Evolutionary conservation across 192 early-diverging fungal species (phyloP).

Genomic region (Paraglomus brasilianum): DNA sequence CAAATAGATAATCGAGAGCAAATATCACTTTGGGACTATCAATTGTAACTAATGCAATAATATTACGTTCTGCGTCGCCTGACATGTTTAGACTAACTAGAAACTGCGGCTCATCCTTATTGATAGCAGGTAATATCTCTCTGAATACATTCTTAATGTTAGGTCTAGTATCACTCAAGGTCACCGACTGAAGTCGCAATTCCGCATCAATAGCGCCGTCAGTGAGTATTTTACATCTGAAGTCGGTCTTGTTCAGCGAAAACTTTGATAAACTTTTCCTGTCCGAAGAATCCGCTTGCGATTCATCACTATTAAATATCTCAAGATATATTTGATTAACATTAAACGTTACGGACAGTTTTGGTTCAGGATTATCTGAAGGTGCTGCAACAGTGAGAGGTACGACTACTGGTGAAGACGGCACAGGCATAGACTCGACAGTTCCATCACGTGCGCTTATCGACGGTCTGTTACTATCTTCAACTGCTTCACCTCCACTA

Average conservation of each 20-base stretch:
- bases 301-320: constrained; percentile 64
- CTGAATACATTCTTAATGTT: constrained; percentile 75
- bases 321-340: constrained; percentile 79
- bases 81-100: constrained; percentile 47
- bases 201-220: constrained; percentile 70
- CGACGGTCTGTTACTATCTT: constrained; percentile 27
- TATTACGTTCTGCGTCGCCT: constrained; percentile 43
- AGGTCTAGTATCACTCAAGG: constrained; percentile 78
- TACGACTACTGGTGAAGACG: neutral
- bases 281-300: constrained; percentile 47
- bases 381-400: neutral
- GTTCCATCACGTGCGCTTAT: constrained; percentile 31
- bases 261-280: constrained; percentile 54
- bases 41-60: constrained; percentile 69
- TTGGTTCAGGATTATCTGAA: constrained; percentile 33
- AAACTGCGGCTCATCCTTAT: constrained; percentile 62
- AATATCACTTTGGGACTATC: constrained; percentile 83
- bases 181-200: constrained; percentile 65
- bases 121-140: constrained; percentile 76
- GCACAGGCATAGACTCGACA: constrained; percentile 1
- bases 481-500: constrained; percentile 35
- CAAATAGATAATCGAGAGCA: constrained; percentile 84
- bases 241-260: constrained; percentile 46
- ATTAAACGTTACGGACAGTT: constrained; percentile 58
- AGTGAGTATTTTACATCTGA: constrained; percentile 57